phyloP scores from a whole-genome alignment of 805 yeast genomes.

The Metschnikowia kofuensis region DNA sequence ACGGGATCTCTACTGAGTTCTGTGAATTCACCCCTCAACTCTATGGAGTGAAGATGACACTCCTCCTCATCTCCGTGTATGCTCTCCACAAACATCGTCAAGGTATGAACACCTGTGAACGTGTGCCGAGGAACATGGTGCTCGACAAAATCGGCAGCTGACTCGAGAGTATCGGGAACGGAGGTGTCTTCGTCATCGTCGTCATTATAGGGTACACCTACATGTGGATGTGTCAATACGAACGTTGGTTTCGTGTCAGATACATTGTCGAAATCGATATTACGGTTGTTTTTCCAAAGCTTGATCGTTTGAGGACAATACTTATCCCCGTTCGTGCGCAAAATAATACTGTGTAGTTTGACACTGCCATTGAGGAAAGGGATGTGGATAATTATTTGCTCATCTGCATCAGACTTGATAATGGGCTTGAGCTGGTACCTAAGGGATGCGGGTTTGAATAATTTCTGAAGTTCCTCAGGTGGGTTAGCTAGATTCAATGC shows the following conservation, averaged over 20 bases:
- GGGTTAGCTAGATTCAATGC: slow-evolving; percentile 62
- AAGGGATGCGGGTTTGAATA: slow-evolving; percentile 53
- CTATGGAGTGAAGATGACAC: slow-evolving; percentile 63
- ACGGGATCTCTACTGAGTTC: slow-evolving; percentile 65
- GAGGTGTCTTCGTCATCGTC: slow-evolving; percentile 33
- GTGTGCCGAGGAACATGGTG: slow-evolving; percentile 73
- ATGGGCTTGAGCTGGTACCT: slow-evolving; percentile 48
- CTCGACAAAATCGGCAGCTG: slow-evolving; percentile 64
- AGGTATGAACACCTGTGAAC: slow-evolving; percentile 65
- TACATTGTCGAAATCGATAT: slow-evolving; percentile 71
- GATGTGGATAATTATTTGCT: slow-evolving; percentile 70
- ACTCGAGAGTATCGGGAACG: slow-evolving; percentile 31
- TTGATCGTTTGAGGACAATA: slow-evolving; percentile 69
- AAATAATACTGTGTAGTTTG: slow-evolving; percentile 66
- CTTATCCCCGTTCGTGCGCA: slow-evolving; percentile 61
- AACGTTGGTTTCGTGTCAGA: slow-evolving; percentile 47
- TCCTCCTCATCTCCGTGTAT: slow-evolving; percentile 48
- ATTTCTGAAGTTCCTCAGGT: slow-evolving; percentile 43
- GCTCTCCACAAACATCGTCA: slow-evolving; percentile 66
- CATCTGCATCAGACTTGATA: slow-evolving; percentile 72
- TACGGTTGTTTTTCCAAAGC: slow-evolving; percentile 66
- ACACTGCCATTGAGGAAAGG: slow-evolving; percentile 75
- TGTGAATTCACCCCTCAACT: slow-evolving; percentile 70
- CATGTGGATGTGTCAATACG: slow-evolving; percentile 59
- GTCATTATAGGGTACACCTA: slow-evolving; percentile 44